phyloP scores from a whole-genome alignment of 768 basidiomycete genomes.

The Harrya chromipes region DNA sequence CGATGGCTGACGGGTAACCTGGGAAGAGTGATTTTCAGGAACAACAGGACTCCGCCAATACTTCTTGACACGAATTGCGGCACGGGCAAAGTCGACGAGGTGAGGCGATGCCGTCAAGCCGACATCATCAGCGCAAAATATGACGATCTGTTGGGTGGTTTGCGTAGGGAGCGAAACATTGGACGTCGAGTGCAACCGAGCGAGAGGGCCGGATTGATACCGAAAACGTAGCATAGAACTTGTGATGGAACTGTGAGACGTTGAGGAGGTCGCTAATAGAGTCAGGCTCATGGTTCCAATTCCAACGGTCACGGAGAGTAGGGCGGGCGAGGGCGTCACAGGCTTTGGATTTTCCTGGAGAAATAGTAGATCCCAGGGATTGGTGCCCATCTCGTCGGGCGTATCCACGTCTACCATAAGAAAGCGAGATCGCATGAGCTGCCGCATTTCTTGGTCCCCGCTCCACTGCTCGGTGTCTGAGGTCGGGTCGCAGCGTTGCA shows the following conservation, averaged over 20 bases:
- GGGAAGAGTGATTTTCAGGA: conserved; percentile 2
- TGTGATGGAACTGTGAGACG: conserved; percentile 22
- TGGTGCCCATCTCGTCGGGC: conserved; percentile 26
- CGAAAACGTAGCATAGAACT: conserved; percentile 26
- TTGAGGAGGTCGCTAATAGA: conserved; percentile 19
- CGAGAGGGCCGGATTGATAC: conserved; percentile 15
- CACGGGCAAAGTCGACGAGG: conserved; percentile 57
- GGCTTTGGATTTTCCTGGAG: conserved; percentile 9
- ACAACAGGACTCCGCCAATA: conserved; percentile 18
- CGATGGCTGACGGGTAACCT: conserved; percentile 5
- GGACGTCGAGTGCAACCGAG: conserved; percentile 10
- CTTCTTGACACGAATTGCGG: conserved; percentile 50
- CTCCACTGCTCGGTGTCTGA: conserved; percentile 7
- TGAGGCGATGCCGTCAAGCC: conserved; percentile 50
- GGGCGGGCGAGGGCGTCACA: conserved; percentile 5
- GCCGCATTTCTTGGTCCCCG: conserved; percentile 32
- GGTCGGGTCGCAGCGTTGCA: conserved; percentile 46
- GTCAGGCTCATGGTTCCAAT: conserved; percentile 18
- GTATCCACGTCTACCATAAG: conserved; percentile 45
- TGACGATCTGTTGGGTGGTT: conserved; percentile 18
- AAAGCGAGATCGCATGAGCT: conserved; percentile 39
- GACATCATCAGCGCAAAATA: conserved; percentile 41
- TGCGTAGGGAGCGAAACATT: conserved; percentile 13
- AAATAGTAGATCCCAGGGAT: conserved; percentile 23
- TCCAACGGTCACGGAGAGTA: conserved; percentile 13